Evolutionary conservation across 441 rosid species (phyloP).

Genomic region (Eruca vesicaria): DNA sequence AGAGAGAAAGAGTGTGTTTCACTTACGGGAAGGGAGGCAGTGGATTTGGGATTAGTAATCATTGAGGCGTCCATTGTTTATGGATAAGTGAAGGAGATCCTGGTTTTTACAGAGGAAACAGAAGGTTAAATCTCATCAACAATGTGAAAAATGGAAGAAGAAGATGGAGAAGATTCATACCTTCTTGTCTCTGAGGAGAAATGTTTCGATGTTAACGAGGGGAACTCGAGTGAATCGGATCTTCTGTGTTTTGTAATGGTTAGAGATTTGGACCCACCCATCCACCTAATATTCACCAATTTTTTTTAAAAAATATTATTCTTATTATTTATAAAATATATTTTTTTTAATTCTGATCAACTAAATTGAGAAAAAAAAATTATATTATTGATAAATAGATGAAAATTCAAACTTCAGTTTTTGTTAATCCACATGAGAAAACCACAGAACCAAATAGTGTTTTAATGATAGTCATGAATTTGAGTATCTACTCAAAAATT

Average conservation of each 20-base stretch:
- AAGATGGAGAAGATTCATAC: background rate
- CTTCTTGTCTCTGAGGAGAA: slow-evolving; percentile 8
- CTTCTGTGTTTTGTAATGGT: background rate
- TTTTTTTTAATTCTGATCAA: too few species aligned
- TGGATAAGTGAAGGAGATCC: slow-evolving; percentile 2
- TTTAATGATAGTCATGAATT: too few species aligned
- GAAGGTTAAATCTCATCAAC: background rate
- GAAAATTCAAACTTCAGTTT: too few species aligned
- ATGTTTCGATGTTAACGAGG: slow-evolving; percentile 23
- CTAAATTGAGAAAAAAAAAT: too few species aligned
- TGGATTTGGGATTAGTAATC: slow-evolving; percentile 55
- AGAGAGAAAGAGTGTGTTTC: background rate
- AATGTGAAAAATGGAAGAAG: background rate
- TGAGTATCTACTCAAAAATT: too few species aligned
- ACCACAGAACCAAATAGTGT: too few species aligned
- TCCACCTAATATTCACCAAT: background rate
- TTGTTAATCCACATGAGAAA: too few species aligned
- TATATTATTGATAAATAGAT: too few species aligned
- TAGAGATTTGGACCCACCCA: background rate
- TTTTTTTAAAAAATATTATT: background rate
- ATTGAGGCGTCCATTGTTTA: slow-evolving; percentile 65
- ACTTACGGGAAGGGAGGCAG: slow-evolving; percentile 58
- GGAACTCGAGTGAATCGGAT: background rate
- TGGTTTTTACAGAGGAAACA: background rate
- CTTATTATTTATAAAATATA: background rate